Evolutionary conservation across 495 filamentous ascomycete species (phyloP).

Genomic region (Sabuloglossum arenarium): DNA sequence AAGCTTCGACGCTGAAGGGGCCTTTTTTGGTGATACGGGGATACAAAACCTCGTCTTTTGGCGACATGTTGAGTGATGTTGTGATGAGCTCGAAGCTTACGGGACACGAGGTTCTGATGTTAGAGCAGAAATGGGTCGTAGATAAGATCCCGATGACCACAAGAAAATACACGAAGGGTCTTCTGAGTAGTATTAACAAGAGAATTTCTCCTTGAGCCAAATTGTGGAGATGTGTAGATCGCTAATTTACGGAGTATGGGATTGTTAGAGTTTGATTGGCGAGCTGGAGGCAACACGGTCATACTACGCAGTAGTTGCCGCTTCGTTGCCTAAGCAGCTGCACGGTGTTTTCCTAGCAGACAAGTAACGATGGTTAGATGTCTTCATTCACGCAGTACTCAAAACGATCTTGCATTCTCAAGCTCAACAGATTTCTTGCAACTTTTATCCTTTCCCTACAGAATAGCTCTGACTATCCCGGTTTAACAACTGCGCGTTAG

Average conservation of each 20-base stretch:
- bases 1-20: conserved; percentile 64
- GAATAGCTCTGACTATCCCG: too few relatives aligned
- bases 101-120: neutral
- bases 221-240: neutral
- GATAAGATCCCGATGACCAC: neutral
- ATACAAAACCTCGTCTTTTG: conserved; percentile 31
- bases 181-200: neutral
- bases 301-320: too few relatives aligned
- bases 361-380: neutral
- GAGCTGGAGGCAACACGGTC: too few relatives aligned
- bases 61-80: conserved; percentile 12
- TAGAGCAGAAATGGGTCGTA: neutral
- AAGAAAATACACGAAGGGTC: neutral
- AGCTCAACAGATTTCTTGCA: too few relatives aligned
- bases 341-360: neutral
- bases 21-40: conserved; percentile 39
- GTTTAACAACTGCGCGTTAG: too few relatives aligned
- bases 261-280: too few relatives aligned
- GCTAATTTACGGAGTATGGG: too few relatives aligned
- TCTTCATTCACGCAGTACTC: neutral
- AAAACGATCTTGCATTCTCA: too few relatives aligned
- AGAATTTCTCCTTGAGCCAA: too few relatives aligned
- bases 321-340: neutral
- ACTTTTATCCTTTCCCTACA: too few relatives aligned
- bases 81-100: neutral